Conservation (phyloP, 2,329 filamentous ascomycete species). For the Fusarium sp. region DNA sequence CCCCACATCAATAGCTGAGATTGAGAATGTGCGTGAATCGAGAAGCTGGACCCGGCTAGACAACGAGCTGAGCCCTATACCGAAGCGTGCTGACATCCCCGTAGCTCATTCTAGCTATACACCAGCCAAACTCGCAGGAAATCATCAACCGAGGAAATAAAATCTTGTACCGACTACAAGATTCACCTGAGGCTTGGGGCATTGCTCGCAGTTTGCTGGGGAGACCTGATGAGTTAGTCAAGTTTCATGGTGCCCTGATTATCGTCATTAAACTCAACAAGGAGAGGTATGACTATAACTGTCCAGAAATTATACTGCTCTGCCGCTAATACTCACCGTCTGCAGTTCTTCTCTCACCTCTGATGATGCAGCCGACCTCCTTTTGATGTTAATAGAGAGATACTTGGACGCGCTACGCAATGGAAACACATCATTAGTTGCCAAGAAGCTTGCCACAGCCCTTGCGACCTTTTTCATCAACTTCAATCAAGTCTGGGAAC, state of each 20-base stretch:
- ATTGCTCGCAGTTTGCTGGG: slow-evolving; percentile 81
- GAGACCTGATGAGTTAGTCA: slow-evolving; percentile 78
- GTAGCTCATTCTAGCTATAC: slow-evolving; percentile 65
- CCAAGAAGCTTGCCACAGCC: slow-evolving; percentile 81
- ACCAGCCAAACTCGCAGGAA: slow-evolving; percentile 64
- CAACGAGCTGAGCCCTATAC: background rate
- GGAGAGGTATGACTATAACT: slow-evolving; percentile 70
- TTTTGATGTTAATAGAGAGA: slow-evolving; percentile 73
- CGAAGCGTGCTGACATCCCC: slow-evolving; percentile 26
- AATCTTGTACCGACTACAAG: slow-evolving; percentile 82
- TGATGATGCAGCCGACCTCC: slow-evolving; percentile 69
- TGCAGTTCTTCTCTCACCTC: slow-evolving; percentile 64
- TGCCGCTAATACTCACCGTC: background rate
- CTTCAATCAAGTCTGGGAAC: slow-evolving; percentile 75
- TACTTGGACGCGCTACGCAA: slow-evolving; percentile 67
- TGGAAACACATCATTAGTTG: slow-evolving; percentile 70
- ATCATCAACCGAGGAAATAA: slow-evolving; percentile 71
- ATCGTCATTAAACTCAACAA: slow-evolving; percentile 95
- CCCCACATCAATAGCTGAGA: slow-evolving; percentile 30
- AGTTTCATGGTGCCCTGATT: slow-evolving; percentile 93
- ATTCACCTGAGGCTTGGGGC: slow-evolving; percentile 85
- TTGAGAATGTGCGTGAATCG: slow-evolving; percentile 38
- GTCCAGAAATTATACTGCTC: too few species aligned
- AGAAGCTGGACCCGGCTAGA: background rate
- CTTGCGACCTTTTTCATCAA: slow-evolving; percentile 81